A percentile compares a stretch with the other conserved stretches of the same genome.
Evolutionary conservation across 768 basidiomycete species (phyloP).

Genomic region (Boletellus ananiceps): DNA sequence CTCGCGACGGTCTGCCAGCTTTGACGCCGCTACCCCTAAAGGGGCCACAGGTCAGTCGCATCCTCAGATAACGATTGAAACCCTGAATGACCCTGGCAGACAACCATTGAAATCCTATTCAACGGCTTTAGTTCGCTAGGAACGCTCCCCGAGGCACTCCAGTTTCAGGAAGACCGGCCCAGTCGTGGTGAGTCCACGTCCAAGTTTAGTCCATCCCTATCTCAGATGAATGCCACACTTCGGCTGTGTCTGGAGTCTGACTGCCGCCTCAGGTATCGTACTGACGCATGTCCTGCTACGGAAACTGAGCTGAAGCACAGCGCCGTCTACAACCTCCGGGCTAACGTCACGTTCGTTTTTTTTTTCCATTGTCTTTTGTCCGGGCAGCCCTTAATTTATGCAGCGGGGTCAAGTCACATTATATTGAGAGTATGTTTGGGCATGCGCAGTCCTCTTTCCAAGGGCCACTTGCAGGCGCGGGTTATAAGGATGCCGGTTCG

Average conservation of each 20-base stretch:
- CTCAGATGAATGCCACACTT: not conserved
- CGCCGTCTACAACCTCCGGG: not conserved
- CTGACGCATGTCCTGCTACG: not conserved
- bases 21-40: conserved; percentile 2
- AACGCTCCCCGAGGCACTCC: not conserved
- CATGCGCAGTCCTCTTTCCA: conserved; percentile 7
- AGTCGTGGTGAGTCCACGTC: not conserved
- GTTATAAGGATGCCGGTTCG: conserved; percentile 18
- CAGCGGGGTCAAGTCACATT: not conserved
- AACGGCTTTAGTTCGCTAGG: not conserved
- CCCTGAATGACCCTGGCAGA: not conserved
- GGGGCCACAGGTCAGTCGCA: conserved; percentile 8
- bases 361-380: not conserved
- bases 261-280: not conserved
- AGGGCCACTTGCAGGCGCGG: conserved; percentile 5
- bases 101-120: not conserved
- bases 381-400: not conserved
- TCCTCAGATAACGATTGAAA: not conserved
- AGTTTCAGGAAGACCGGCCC: too few species aligned
- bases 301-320: not conserved
- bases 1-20: not conserved
- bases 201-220: not conserved
- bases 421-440: conserved; percentile 14
- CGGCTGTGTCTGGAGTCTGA: not conserved
- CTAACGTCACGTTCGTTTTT: conserved; percentile 3